phyloP scores from a whole-genome alignment of 768 basidiomycete species.

The Mrakia blollopis region DNA sequence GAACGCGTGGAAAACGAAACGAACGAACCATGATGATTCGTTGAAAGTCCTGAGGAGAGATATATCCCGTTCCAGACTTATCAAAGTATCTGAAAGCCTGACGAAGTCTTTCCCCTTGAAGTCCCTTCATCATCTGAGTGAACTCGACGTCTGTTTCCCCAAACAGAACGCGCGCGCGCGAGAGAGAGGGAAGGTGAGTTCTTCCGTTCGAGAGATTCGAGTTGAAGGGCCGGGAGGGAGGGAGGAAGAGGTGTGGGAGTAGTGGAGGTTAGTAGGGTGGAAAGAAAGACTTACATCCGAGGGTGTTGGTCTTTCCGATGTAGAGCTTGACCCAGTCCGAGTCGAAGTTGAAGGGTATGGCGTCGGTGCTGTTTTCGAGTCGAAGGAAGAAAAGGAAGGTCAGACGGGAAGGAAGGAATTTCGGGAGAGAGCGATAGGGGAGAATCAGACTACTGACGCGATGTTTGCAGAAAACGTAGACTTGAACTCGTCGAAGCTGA shows the following conservation, averaged over 20 bases:
- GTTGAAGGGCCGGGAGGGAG: too few species aligned
- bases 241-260: too few species aligned
- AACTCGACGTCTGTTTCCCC: conserved; percentile 77
- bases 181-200: neutral
- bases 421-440: too few species aligned
- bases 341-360: conserved; percentile 85
- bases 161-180: too few species aligned
- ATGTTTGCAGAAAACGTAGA: conserved; percentile 74
- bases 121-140: conserved; percentile 88
- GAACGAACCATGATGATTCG: conserved; percentile 78
- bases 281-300: conserved; percentile 84
- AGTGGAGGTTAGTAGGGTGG: too few species aligned
- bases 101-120: conserved; percentile 93
- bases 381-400: too few species aligned
- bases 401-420: too few species aligned
- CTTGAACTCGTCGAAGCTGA: conserved; percentile 93
- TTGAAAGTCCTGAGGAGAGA: conserved; percentile 88
- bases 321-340: conserved; percentile 96
- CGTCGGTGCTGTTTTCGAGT: conserved; percentile 53
- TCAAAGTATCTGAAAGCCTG: conserved; percentile 94
- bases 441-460: too few species aligned
- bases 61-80: conserved; percentile 85
- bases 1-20: neutral
- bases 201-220: neutral
- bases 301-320: conserved; percentile 84